These are phyloP conservation scores for Dacryopinax spathularia DNA, from an alignment of 768 basidiomycete species.

Conservation along the genomic window DNA sequence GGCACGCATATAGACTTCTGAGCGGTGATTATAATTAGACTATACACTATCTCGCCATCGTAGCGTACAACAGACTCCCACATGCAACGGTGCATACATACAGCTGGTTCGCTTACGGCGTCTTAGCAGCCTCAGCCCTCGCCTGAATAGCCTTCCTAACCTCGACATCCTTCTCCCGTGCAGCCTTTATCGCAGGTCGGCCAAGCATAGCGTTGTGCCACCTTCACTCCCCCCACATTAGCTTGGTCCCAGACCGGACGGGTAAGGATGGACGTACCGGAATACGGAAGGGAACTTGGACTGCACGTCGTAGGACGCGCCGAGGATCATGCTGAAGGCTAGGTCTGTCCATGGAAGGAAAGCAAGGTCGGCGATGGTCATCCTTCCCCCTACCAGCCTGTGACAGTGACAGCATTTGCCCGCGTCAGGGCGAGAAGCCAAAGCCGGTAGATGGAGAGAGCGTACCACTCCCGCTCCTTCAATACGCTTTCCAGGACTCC, in stretches of 20 bases:
- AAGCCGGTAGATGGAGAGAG: background rate
- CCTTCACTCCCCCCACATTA: background rate
- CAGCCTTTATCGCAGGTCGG: background rate
- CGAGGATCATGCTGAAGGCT: background rate
- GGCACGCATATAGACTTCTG: too few relatives aligned
- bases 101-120: too few relatives aligned
- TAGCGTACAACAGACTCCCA: too few relatives aligned
- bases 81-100: too few relatives aligned
- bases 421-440: background rate
- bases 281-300: background rate
- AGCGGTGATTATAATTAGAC: too few relatives aligned
- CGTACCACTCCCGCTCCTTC: slow-evolving; percentile 20
- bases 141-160: too few relatives aligned
- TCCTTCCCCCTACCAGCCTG: slow-evolving; percentile 11
- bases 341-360: slow-evolving; percentile 11
- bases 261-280: background rate
- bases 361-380: slow-evolving; percentile 15
- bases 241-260: too few relatives aligned
- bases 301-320: background rate
- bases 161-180: too few relatives aligned
- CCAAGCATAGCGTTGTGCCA: background rate
- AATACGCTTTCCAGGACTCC: slow-evolving; percentile 21
- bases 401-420: too few relatives aligned
- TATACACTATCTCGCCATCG: too few relatives aligned
- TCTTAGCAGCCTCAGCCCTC: too few relatives aligned